Evolutionary conservation across 176 grass and related monocot genomes (phyloP), one percentile per base, ranked within the genome.

Genomic region (Saccharum officinarum): DNA sequence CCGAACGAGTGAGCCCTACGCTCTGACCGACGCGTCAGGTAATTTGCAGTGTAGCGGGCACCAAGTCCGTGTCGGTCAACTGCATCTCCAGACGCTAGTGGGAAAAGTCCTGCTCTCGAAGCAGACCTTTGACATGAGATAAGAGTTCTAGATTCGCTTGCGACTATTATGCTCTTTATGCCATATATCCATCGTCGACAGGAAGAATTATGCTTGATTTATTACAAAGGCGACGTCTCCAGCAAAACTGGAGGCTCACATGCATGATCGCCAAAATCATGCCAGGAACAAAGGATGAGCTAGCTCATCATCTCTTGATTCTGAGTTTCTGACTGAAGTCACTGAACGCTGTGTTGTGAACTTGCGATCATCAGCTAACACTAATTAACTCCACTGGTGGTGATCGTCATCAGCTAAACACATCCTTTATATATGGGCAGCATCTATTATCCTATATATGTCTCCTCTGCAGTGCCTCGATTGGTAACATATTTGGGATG

Each of bases 41-140:
- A 36, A 14, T 26, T 30, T 82, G 71, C 71, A 57, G 3, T 25
- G 59, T 61, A 61, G 17, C 20, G 18, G 18, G 16, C 7, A 18
- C 4, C 14, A 83, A 83, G 79, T 86, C 73, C 73, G 44, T 31
- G 88, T 68, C 59, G 80, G 88, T 90, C 88, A 90, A 22, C 84
- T 66, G 73, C 73, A 82, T 59, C 55, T 16, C 68, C 14, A 23
- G 74, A 90, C 57, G 18, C 66, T 90, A 79, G 84, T 25, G 88
- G 36, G n/a, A 67, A 67, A 86, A 73, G 67, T 83, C 79, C 3
- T 83, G 45, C 20, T 13, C 79, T 44, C 66, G 38, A 76, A 77
- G 72, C 72, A 61, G 88, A 50, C 80, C 67, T 73, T 83, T 83
- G 46, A 86, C 84, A 28, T 9, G 13, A 18, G 75, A 17, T 23